Evolutionary conservation across 2,329 filamentous ascomycete genomes (phyloP).

Genomic region (Claviceps quebecensis): DNA sequence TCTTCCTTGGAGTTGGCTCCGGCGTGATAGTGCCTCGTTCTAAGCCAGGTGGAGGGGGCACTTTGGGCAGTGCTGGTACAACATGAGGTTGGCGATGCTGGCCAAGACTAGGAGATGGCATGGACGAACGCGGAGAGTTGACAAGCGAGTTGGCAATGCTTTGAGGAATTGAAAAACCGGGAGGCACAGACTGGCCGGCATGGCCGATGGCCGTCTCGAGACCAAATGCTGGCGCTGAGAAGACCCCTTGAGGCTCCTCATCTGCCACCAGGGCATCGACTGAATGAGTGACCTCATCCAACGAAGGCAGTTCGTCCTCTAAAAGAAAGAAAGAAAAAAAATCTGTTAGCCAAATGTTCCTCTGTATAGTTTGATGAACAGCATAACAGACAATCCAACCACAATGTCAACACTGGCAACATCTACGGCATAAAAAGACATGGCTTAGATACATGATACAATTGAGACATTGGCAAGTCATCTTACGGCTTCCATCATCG

Average conservation of each 20-base stretch:
- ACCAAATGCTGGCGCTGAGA: conserved; percentile 3
- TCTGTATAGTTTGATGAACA: conserved; percentile 14
- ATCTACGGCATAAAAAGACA: conserved; percentile 5
- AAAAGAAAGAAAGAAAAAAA: conserved; percentile 18
- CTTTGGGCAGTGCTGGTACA: conserved; percentile 14
- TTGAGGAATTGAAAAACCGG: conserved; percentile 15
- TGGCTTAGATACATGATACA: conserved; percentile 7
- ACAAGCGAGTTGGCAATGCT: conserved; percentile 1
- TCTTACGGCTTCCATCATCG: conserved; percentile 47
- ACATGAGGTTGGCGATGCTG: conserved; percentile 11
- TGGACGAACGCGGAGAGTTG: conserved; percentile 5
- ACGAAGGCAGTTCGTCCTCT: conserved; percentile 50
- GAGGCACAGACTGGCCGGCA: conserved; percentile 15
- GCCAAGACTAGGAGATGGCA: conserved; percentile 10
- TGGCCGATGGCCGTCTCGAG: conserved; percentile 7
- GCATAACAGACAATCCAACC: conserved; percentile 15
- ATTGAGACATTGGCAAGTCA: conserved; percentile 20
- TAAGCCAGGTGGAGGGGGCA: conserved; percentile 12
- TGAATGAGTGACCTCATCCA: conserved; percentile 48
- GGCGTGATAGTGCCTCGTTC: conserved; percentile 17
- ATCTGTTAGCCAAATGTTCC: conserved; percentile 25
- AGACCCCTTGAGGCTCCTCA: conserved; percentile 17
- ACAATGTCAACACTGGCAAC: conserved; percentile 7
- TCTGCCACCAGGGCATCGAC: conserved; percentile 58
- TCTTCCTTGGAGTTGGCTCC: conserved; percentile 19